Evolutionary conservation across 1,139 yeast species (phyloP), one percentile per base, ranked within the genome.

Genomic region (Meyerozyma smithsonii): DNA sequence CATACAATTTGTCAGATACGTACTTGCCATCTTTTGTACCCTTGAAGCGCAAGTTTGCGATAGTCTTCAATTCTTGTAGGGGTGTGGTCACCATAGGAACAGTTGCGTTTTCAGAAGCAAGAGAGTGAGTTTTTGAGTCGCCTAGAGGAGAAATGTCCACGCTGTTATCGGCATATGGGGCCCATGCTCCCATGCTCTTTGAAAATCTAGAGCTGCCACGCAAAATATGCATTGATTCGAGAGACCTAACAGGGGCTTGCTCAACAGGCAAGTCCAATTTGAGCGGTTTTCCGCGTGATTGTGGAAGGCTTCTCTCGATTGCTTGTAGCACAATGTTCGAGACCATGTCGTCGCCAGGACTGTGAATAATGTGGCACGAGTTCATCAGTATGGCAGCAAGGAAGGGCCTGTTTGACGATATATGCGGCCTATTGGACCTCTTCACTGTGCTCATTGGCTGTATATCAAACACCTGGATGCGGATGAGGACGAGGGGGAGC

Each of bases 401-500:
- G 45, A 72, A 76, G 0, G 92, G 84, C 44, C 65, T 74, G 46
- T 81, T 65, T 1, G 86, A 74, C 0, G 72, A 48, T 8, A 79
- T 64, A 44, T 67, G 72, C 4, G 77, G 71, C 37, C 59, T 43
- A 32, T 48, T 40, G 2, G 58, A 41, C 5, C 44, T 45, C 3
- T 37, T 28, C 1, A 58, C 46, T 14, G 46, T 17, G 5, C 46
- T 47, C 10, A 59, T 55, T 3, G 62, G 53, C 32, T 52, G 66
- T 36, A 75, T 58, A 47, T 85, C 92, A 54, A 81, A 84, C 28
- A 84, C 70, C 50, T 85, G 95, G 17, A 85, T 66, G 36, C 95
- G 60, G 4, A 84, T 66, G 15, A 86, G 59, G 2, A 79, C 61
- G 42, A 84, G 52, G 1, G 89, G 87, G 35, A 76, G 65, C 12